Evolutionary conservation across 2,329 filamentous ascomycete genomes (phyloP).

Genomic region (Penicillium digitatum): DNA sequence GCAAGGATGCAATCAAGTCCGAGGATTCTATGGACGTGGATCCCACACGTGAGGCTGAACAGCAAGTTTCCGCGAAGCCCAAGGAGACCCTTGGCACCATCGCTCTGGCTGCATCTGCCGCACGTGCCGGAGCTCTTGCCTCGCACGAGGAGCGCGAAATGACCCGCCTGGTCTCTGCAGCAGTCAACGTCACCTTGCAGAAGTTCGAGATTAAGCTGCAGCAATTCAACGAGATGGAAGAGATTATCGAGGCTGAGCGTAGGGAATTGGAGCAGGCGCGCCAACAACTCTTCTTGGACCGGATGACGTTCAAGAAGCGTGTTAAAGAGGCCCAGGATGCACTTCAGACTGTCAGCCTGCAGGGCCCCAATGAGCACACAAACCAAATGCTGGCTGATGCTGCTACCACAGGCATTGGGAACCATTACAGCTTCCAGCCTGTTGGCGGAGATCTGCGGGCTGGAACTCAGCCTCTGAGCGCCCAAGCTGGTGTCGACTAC

Average conservation of each 20-base stretch:
- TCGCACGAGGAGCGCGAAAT: slow-evolving; percentile 97
- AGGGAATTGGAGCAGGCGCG: slow-evolving; percentile 86
- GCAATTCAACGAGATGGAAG: slow-evolving; percentile 95
- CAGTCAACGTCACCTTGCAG: slow-evolving; percentile 88
- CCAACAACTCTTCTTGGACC: slow-evolving; percentile 89
- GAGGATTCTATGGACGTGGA: slow-evolving; percentile 60
- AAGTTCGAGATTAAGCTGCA: slow-evolving; percentile 94
- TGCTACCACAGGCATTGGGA: slow-evolving; percentile 35
- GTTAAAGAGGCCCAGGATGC: slow-evolving; percentile 77
- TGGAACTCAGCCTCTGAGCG: slow-evolving; percentile 40
- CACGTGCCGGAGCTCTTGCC: slow-evolving; percentile 78
- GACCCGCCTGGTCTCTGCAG: slow-evolving; percentile 85
- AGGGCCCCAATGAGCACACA: slow-evolving; percentile 42
- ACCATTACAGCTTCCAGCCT: slow-evolving; percentile 42
- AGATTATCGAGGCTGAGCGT: slow-evolving; percentile 84
- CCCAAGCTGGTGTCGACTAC: slow-evolving; percentile 39
- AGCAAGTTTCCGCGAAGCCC: slow-evolving; percentile 35
- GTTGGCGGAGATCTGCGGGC: slow-evolving; percentile 29
- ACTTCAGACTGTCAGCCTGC: slow-evolving; percentile 48
- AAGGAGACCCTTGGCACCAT: slow-evolving; percentile 62
- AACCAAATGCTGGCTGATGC: slow-evolving; percentile 35
- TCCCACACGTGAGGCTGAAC: slow-evolving; percentile 28
- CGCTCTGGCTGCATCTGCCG: slow-evolving; percentile 79
- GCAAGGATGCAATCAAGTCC: slow-evolving; percentile 48
- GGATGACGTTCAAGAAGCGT: slow-evolving; percentile 82